These are phyloP conservation scores for Populus pruinosa DNA, from an alignment of 345 rosid species.

Conservation along the genomic window DNA sequence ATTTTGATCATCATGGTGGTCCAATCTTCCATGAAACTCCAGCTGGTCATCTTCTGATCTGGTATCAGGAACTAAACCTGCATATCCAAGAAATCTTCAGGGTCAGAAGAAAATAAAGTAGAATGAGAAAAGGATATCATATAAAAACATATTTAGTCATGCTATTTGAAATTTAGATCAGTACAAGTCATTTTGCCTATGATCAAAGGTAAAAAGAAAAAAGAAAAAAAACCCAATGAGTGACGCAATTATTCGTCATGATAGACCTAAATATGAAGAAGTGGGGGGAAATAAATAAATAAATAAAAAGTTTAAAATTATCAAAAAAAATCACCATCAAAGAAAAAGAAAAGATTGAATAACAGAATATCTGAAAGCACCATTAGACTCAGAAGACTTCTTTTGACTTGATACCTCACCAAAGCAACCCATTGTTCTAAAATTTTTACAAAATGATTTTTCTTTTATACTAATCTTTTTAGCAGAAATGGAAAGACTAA, in stretches of 20 bases:
- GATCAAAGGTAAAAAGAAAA: neutral
- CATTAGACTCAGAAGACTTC: neutral
- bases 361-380: neutral
- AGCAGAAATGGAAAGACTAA: neutral
- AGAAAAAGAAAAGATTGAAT: neutral
- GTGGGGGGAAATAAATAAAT: neutral
- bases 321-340: neutral
- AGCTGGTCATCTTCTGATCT: conserved; percentile 47
- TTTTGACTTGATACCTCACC: neutral
- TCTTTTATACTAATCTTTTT: neutral
- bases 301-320: neutral
- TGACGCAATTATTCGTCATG: neutral
- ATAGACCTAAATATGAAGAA: neutral
- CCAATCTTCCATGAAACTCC: conserved; percentile 47
- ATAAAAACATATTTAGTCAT: neutral
- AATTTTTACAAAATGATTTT: neutral
- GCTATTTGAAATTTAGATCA: neutral
- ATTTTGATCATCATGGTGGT: conserved; percentile 58
- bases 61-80: conserved; percentile 64
- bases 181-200: neutral
- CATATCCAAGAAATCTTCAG: conserved; percentile 9
- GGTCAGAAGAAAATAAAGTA: neutral
- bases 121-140: neutral
- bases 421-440: neutral
- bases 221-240: neutral